These are phyloP conservation scores for Ustilago esculenta DNA, from an alignment of 1,284 basidiomycete species.

Conservation along the genomic window DNA sequence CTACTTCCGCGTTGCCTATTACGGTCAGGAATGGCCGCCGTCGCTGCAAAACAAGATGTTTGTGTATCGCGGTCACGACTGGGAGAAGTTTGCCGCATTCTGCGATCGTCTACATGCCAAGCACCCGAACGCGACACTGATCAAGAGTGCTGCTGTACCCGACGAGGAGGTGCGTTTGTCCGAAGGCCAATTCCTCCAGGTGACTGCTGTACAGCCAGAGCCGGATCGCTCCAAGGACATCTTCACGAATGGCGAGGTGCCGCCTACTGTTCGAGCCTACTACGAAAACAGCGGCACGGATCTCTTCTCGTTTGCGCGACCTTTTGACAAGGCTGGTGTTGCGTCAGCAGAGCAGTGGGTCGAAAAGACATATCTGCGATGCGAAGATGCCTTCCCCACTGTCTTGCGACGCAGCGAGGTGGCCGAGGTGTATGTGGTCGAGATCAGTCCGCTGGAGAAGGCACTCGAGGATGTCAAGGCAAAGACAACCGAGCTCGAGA, in stretches of 20 bases:
- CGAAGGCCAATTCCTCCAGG: conserved; percentile 71
- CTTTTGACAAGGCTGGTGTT: conserved; percentile 29
- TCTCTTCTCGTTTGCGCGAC: conserved; percentile 74
- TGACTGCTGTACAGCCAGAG: conserved; percentile 84
- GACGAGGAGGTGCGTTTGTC: conserved; percentile 70
- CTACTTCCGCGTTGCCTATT: conserved; percentile 93
- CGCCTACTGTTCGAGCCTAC: conserved; percentile 81
- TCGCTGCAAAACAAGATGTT: conserved; percentile 86
- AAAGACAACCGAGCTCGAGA: conserved; percentile 79
- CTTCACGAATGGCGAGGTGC: conserved; percentile 86
- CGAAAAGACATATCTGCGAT: conserved; percentile 74
- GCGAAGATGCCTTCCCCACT: conserved; percentile 88
- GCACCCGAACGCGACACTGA: conserved; percentile 83
- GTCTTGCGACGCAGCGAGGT: conserved; percentile 90
- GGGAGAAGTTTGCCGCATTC: conserved; percentile 81
- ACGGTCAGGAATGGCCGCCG: conserved; percentile 81
- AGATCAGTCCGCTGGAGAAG: conserved; percentile 86
- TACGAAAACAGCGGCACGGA: conserved; percentile 76
- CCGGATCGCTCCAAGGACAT: conserved; percentile 81
- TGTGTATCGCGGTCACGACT: conserved; percentile 85
- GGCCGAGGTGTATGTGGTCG: conserved; percentile 76
- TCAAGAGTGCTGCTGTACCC: conserved; percentile 80
- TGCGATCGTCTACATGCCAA: conserved; percentile 93
- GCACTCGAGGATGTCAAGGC: conserved; percentile 82
- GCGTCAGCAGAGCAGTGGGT: conserved; percentile 72